Percentiles rank a stretch among this genome's conserved stretches.
Evolutionary conservation across 2,329 filamentous ascomycete genomes (phyloP).

Genomic region (Sclerotinia sclerotiorum): DNA sequence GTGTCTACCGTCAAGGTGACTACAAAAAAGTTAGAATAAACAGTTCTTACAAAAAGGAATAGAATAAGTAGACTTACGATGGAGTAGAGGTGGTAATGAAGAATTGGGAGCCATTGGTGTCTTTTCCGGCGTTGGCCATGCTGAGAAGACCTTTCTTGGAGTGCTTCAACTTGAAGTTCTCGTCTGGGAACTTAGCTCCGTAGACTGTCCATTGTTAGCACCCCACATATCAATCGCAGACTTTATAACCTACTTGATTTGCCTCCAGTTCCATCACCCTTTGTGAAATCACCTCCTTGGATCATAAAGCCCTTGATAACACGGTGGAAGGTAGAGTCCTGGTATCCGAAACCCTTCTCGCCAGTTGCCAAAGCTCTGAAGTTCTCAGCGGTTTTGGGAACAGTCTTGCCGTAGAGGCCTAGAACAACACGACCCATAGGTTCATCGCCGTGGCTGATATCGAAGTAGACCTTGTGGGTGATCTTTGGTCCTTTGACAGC

Average conservation of each 20-base stretch:
- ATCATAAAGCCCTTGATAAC: slow-evolving; percentile 93
- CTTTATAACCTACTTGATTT: slow-evolving; percentile 66
- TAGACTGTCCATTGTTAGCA: slow-evolving; percentile 58
- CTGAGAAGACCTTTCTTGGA: slow-evolving; percentile 78
- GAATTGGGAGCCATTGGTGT: slow-evolving; percentile 88
- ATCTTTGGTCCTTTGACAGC: slow-evolving; percentile 89
- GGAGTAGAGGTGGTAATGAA: slow-evolving; percentile 86
- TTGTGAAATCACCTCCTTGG: slow-evolving; percentile 86
- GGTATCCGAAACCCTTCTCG: slow-evolving; percentile 50
- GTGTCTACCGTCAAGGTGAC: slow-evolving; percentile 80
- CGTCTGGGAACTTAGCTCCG: slow-evolving; percentile 77
- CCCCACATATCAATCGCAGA: background rate
- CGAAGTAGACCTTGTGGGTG: slow-evolving; percentile 92
- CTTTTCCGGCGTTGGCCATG: slow-evolving; percentile 82
- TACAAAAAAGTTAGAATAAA: slow-evolving; percentile 40
- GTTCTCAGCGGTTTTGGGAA: slow-evolving; percentile 73
- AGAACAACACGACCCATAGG: slow-evolving; percentile 73
- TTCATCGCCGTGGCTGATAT: slow-evolving; percentile 75
- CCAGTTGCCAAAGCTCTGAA: slow-evolving; percentile 79
- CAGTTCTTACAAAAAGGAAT: background rate
- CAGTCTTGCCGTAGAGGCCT: slow-evolving; percentile 84
- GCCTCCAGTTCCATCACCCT: slow-evolving; percentile 77
- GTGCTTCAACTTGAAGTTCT: slow-evolving; percentile 97
- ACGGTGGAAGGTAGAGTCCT: slow-evolving; percentile 67
- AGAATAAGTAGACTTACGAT: slow-evolving; percentile 48